These are phyloP conservation scores for Dimargaris xerosporica DNA, from an alignment of 192 early-diverging fungal species.

Conservation along the genomic window DNA sequence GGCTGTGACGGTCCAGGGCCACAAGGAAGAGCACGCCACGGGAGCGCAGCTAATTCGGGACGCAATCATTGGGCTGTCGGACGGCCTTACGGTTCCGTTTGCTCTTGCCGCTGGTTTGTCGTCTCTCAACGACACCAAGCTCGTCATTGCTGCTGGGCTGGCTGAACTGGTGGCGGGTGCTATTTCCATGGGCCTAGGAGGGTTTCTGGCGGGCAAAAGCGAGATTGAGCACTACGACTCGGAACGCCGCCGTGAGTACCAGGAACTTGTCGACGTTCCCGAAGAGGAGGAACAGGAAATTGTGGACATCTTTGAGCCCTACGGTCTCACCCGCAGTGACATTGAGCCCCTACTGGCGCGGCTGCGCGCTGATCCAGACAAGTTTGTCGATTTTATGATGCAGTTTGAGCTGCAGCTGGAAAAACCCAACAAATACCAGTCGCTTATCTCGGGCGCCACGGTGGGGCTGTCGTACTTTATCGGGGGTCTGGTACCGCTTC, in stretches of 20 bases:
- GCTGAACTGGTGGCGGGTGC: constrained; percentile 40
- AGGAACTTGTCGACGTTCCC: constrained; percentile 33
- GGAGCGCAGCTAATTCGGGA: constrained; percentile 10
- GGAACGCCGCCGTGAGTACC: constrained; percentile 33
- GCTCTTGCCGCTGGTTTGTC: constrained; percentile 47
- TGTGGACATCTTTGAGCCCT: constrained; percentile 43
- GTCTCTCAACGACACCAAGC: constrained; percentile 27
- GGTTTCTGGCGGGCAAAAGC: constrained; percentile 38
- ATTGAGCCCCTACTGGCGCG: constrained; percentile 33
- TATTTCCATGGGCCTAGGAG: constrained; percentile 50
- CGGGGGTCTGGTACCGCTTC: constrained; percentile 45
- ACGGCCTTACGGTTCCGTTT: constrained; percentile 41
- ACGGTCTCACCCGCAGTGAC: constrained; percentile 33
- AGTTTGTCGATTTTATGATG: constrained; percentile 64
- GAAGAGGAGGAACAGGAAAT: constrained; percentile 42
- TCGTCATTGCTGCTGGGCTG: constrained; percentile 43
- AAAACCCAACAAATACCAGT: constrained; percentile 34
- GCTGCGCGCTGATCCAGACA: constrained; percentile 32
- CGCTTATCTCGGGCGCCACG: constrained; percentile 38
- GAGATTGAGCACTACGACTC: constrained; percentile 49
- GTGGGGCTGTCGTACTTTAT: constrained; percentile 43
- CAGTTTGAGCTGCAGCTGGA: constrained; percentile 45
- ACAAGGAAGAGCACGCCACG: constrained; percentile 1
- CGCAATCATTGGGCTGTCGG: constrained; percentile 16
- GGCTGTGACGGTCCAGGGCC: not conserved